phyloP scores from a whole-genome alignment of 148 eudicot genomes.

The Camellia japonica region DNA sequence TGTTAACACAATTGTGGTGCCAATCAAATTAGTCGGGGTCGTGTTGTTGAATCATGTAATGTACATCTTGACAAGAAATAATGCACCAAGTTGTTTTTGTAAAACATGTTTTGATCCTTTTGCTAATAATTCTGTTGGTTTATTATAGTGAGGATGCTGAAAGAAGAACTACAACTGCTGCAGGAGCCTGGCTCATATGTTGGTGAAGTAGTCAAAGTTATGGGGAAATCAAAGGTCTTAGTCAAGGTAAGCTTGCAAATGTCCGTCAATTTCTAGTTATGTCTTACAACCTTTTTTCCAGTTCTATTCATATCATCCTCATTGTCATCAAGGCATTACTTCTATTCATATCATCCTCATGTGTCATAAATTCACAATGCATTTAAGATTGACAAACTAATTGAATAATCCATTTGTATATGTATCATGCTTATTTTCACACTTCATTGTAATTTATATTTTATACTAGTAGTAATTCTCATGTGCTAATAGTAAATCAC shows the following conservation, averaged over 20 bases:
- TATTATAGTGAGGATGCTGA: conserved; percentile 44
- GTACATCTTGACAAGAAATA: neutral
- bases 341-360: neutral
- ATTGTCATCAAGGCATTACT: too few species aligned
- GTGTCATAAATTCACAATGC: too few species aligned
- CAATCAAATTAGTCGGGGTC: neutral
- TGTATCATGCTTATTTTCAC: too few species aligned
- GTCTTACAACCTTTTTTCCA: neutral
- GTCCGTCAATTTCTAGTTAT: neutral
- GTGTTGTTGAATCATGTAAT: neutral
- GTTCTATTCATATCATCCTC: neutral
- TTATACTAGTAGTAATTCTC: too few species aligned
- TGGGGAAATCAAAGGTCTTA: conserved; percentile 55
- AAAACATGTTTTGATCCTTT: neutral
- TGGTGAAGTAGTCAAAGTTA: conserved; percentile 59
- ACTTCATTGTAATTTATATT: too few species aligned
- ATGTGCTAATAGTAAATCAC: too few species aligned
- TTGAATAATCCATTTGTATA: too few species aligned
- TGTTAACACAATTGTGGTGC: neutral
- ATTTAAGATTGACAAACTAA: too few species aligned
- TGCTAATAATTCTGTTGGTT: neutral
- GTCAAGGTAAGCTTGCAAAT: conserved; percentile 35
- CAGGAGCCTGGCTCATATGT: conserved; percentile 60
- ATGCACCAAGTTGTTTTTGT: neutral
- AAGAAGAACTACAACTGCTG: conserved; percentile 53